Evolutionary conservation across 2,329 filamentous ascomycete species (phyloP), one percentile per base, ranked within the genome.

Genomic region (Hypoxylon sp.): DNA sequence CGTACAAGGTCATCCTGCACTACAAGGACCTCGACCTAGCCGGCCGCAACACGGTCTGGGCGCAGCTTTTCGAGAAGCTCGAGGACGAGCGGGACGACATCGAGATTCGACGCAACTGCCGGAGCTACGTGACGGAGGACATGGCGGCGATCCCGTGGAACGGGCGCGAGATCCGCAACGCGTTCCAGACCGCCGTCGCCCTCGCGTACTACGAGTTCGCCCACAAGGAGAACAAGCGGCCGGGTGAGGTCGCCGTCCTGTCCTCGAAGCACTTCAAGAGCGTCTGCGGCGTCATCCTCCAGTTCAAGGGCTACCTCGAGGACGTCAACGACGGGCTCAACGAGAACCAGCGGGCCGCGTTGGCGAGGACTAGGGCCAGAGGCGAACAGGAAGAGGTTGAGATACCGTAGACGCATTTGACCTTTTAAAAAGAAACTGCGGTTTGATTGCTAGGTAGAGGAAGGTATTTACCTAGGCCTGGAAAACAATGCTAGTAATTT

Each of bases 11-110:
- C 4, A 55, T 69, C 1, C 60, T 75, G 8, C 55, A 65, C 20
- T 74, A 75, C 54, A 55, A 63, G 15, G 58, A 67, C 7, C 56
- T 27, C 26, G 21, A 18, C 6, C 26, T 33, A 15, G 18, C 23
- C 15, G 35, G 59, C n/a, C 27, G 65, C 9, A 49, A 23, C 4
- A 58, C 68, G 35, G 67, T 72, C 24, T 72, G 68, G 67, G 59
- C 52, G 17, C 65, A 59, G 17, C 59, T 62, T 51, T 62, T 62
- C 48, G 38, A 43, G 17, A 62, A 59, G 51, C 40, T 59, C 8
- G 49, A 47, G 6, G 42, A 31, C 4, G 55, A 62, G 3, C 37
- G 50, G 5, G 20, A 54, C n/a, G 48, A 50, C 2, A 56, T 55
- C 13, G 20, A 38, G 11, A 40, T 58, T 17, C 15, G 35, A 7